Evolutionary conservation across 495 filamentous ascomycete genomes (phyloP).

Genomic region (Penicillium waksmanii): DNA sequence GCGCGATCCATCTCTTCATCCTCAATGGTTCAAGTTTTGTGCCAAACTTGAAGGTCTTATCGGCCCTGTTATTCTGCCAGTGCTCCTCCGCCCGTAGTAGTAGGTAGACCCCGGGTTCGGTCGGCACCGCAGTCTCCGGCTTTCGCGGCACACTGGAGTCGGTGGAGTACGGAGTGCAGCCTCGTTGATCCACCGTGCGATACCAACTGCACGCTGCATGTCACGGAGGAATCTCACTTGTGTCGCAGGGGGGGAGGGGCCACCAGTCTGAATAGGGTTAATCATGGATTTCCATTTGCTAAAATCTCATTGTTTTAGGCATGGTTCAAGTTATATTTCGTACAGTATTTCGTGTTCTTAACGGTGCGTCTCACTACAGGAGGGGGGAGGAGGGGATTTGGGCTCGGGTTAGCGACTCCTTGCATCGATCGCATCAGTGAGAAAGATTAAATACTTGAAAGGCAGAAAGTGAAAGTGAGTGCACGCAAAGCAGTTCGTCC

Average conservation of each 20-base stretch:
- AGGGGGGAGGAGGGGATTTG: not conserved
- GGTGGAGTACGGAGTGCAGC: conserved; percentile 26
- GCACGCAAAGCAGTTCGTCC: not conserved
- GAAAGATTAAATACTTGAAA: not conserved
- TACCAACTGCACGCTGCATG: conserved; percentile 30
- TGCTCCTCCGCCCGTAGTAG: too few species aligned
- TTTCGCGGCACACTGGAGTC: conserved; percentile 21
- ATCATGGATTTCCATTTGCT: not conserved
- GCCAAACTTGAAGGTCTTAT: too few species aligned
- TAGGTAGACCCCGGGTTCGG: not conserved
- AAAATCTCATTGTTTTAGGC: too few species aligned
- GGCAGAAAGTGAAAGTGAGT: not conserved
- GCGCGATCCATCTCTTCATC: too few species aligned
- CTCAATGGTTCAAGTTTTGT: too few species aligned
- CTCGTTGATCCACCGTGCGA: conserved; percentile 29
- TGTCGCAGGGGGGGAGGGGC: not conserved
- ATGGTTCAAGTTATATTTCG: too few species aligned
- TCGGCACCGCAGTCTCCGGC: conserved; percentile 21
- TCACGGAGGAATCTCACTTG: conserved; percentile 26
- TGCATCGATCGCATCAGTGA: conserved; percentile 1
- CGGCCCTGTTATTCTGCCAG: too few species aligned
- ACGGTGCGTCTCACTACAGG: not conserved
- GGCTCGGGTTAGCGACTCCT: not conserved
- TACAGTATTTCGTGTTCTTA: not conserved
- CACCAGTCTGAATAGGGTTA: not conserved